Conservation (phyloP, 2,329 filamentous ascomycete genomes). For the Neonectria magnoliae region DNA sequence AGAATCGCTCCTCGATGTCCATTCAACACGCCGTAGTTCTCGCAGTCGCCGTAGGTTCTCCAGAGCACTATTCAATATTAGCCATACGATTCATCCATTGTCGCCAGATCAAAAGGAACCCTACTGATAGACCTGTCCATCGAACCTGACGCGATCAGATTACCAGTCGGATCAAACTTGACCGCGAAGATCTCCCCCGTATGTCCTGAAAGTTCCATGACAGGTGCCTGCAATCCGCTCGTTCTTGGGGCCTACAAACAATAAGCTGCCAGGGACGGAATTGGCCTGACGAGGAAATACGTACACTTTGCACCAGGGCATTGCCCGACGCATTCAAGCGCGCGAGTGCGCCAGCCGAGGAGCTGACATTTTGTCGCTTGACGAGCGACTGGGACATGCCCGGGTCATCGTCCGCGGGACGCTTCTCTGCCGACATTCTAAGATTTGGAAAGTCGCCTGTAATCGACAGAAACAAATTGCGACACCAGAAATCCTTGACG, state of each 20-base stretch:
- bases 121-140: slow-evolving; percentile 92
- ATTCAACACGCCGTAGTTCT: slow-evolving; percentile 89
- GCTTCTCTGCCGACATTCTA: slow-evolving; percentile 90
- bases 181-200: slow-evolving; percentile 90
- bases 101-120: slow-evolving; percentile 40
- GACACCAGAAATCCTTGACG: slow-evolving; percentile 23
- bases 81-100: not conserved
- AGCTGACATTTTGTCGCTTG: slow-evolving; percentile 82
- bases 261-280: slow-evolving; percentile 24
- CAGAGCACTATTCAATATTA: slow-evolving; percentile 75
- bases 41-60: slow-evolving; percentile 91
- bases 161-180: slow-evolving; percentile 88
- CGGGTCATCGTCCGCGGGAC: slow-evolving; percentile 87
- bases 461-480: not conserved
- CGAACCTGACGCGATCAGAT: slow-evolving; percentile 90
- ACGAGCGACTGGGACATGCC: slow-evolving; percentile 82
- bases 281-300: slow-evolving; percentile 33
- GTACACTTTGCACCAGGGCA: slow-evolving; percentile 63
- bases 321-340: slow-evolving; percentile 61
- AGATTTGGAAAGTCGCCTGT: not conserved
- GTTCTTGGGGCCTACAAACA: slow-evolving; percentile 75
- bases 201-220: slow-evolving; percentile 90
- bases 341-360: slow-evolving; percentile 58
- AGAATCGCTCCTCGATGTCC: slow-evolving; percentile 93
- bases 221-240: slow-evolving; percentile 84